Evolutionary conservation across 2,329 filamentous ascomycete species (phyloP).

Genomic region (Aspergillus sp.): DNA sequence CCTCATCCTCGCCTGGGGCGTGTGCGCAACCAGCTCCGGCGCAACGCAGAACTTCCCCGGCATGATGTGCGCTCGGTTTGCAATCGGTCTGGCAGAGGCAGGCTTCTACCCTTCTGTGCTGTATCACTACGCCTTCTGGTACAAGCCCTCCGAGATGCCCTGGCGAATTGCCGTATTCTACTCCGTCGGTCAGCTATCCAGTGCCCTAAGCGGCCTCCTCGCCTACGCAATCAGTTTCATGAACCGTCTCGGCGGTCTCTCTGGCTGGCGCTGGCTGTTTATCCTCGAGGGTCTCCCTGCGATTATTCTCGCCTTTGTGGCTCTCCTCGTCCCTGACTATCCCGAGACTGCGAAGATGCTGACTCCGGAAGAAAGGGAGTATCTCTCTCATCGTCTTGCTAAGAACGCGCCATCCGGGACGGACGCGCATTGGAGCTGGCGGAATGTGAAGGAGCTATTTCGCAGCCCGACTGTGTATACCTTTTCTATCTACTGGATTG

Average conservation of each 20-base stretch:
- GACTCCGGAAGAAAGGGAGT: conserved; percentile 25
- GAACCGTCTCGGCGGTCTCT: conserved; percentile 31
- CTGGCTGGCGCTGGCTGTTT: conserved; percentile 42
- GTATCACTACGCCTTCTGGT: conserved; percentile 44
- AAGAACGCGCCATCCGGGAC: conserved; percentile 30
- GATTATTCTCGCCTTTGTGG: conserved; percentile 30
- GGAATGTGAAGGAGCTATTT: conserved; percentile 30
- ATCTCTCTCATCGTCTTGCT: conserved; percentile 28
- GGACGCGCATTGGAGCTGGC: conserved; percentile 34
- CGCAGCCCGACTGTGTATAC: conserved; percentile 39
- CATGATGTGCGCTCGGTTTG: conserved; percentile 41
- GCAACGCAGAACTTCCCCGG: conserved; percentile 36
- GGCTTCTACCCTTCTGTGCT: conserved; percentile 37
- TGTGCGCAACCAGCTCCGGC: conserved; percentile 36
- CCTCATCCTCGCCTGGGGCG: conserved; percentile 37
- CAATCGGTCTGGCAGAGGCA: conserved; percentile 38
- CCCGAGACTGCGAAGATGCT: conserved; percentile 32
- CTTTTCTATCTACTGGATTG: conserved; percentile 42
- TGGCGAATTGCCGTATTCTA: conserved; percentile 42
- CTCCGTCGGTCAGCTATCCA: conserved; percentile 34
- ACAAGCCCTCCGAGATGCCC: conserved; percentile 36
- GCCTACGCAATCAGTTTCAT: conserved; percentile 41
- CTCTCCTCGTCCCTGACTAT: conserved; percentile 33
- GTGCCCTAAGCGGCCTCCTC: conserved; percentile 33
- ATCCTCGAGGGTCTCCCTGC: conserved; percentile 39